phyloP scores from a whole-genome alignment of 75 land plant genomes.

The Picea glauca region DNA sequence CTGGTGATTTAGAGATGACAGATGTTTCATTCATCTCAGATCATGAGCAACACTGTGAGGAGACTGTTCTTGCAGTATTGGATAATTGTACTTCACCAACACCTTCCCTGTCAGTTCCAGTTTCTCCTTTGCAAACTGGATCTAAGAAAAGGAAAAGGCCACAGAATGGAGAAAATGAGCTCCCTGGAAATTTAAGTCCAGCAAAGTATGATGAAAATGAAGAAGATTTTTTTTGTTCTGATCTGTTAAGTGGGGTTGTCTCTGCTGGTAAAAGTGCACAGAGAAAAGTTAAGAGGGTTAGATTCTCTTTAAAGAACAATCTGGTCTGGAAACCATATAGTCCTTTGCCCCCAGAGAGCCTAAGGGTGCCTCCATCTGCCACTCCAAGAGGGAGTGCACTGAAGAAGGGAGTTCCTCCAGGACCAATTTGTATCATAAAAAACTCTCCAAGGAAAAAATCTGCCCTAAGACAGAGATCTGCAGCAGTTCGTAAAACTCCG shows the following conservation, averaged over 20 bases:
- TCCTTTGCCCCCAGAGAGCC: constrained; percentile 40
- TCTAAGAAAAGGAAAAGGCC: constrained; percentile 4
- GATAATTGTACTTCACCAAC: background rate
- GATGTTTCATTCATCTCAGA: background rate
- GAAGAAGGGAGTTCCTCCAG: constrained; percentile 46
- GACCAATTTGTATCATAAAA: constrained; percentile 28
- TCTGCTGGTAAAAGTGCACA: constrained; percentile 9
- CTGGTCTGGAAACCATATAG: constrained; percentile 44
- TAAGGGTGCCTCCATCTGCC: constrained; percentile 44
- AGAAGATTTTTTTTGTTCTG: background rate
- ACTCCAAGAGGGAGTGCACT: constrained; percentile 55
- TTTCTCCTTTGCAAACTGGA: constrained; percentile 6
- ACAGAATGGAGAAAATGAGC: background rate
- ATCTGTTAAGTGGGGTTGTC: background rate
- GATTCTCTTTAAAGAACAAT: constrained; percentile 42
- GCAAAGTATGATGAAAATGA: background rate
- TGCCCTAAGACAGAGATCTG: background rate
- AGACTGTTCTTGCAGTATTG: background rate
- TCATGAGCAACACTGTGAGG: background rate
- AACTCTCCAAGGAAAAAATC: constrained; percentile 12
- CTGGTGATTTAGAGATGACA: background rate
- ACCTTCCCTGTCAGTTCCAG: background rate
- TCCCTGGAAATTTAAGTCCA: background rate
- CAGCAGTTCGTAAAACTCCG: background rate
- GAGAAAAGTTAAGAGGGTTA: constrained; percentile 43